These are phyloP conservation scores for Parastagonospora nodorum DNA, from an alignment of 2,329 filamentous ascomycete species.

Conservation along the genomic window DNA sequence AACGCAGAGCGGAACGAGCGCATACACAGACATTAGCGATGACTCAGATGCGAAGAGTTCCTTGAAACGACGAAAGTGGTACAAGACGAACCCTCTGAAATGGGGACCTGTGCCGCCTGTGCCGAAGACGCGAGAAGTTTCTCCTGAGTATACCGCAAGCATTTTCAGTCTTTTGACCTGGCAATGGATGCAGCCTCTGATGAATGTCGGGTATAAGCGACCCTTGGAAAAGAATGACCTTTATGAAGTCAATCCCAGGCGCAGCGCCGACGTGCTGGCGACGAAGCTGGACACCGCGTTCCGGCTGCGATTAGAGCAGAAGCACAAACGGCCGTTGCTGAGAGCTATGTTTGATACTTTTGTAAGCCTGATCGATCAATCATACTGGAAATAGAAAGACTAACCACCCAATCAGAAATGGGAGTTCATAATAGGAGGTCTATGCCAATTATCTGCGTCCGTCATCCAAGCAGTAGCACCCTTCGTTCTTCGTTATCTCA, in stretches of 20 bases:
- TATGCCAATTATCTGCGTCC: conserved; percentile 73
- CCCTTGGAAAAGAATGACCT: conserved; percentile 83
- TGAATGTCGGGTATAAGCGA: conserved; percentile 82
- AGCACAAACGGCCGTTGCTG: conserved; percentile 74
- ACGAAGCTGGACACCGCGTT: conserved; percentile 70
- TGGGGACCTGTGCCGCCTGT: conserved; percentile 59
- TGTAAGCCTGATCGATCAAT: conserved; percentile 12
- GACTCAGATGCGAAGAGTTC: conserved; percentile 34
- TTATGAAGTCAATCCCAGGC: conserved; percentile 83
- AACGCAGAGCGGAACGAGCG: conserved; percentile 34
- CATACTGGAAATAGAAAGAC: not conserved
- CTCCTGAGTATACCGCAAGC: conserved; percentile 72
- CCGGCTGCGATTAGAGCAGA: conserved; percentile 67
- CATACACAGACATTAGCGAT: conserved; percentile 36
- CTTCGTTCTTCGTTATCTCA: conserved; percentile 83
- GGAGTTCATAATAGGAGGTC: conserved; percentile 85
- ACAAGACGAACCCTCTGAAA: conserved; percentile 57
- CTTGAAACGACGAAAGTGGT: conserved; percentile 59
- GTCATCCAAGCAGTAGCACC: conserved; percentile 79
- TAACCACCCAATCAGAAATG: conserved; percentile 49
- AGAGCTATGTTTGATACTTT: conserved; percentile 88
- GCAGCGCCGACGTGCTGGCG: conserved; percentile 73
- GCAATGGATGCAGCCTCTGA: conserved; percentile 87
- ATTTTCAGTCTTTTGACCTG: conserved; percentile 80
- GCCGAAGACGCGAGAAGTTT: conserved; percentile 59